Conservation (phyloP, 768 basidiomycete genomes). For the Amanita fuliginea region DNA sequence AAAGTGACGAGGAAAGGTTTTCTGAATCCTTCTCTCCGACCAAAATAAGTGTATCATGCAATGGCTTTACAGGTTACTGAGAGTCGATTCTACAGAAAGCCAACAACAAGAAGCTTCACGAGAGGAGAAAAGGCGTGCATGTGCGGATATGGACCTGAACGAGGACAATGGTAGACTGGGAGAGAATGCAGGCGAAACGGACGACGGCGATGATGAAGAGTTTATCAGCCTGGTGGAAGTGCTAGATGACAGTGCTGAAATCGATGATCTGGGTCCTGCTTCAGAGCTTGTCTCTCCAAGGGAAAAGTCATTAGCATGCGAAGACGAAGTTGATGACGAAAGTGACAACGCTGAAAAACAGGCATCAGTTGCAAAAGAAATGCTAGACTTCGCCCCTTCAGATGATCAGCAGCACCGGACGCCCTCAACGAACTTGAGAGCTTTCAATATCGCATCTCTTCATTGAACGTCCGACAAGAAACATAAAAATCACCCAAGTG, state of each 20-base stretch:
- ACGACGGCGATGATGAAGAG: constrained; percentile 32
- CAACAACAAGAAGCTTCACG: constrained; percentile 19
- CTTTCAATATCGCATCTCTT: constrained; percentile 63
- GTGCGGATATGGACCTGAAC: constrained; percentile 54
- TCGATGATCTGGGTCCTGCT: constrained; percentile 27
- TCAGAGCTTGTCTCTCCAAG: constrained; percentile 7
- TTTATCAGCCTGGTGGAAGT: constrained; percentile 58
- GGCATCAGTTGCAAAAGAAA: constrained; percentile 34
- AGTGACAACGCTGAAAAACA: constrained; percentile 26
- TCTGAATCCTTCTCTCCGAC: constrained; percentile 51
- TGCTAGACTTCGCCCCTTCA: constrained; percentile 31
- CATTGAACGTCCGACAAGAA: constrained; percentile 52
- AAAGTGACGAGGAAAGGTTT: constrained; percentile 71
- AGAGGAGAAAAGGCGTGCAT: constrained; percentile 23
- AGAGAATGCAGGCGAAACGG: constrained; percentile 27
- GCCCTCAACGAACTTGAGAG: constrained; percentile 60
- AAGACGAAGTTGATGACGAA: constrained; percentile 20
- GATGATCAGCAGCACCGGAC: constrained; percentile 39
- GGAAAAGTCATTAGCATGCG: constrained; percentile 2
- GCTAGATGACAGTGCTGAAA: constrained; percentile 49
- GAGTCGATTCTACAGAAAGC: constrained; percentile 14
- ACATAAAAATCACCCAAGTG: constrained; percentile 50
- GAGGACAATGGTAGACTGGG: constrained; percentile 37
- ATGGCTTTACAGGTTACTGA: constrained; percentile 2
- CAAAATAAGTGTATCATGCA: constrained; percentile 17